A percentile compares a stretch with the other conserved stretches of the same genome.
phyloP scores from a whole-genome alignment of 2,329 filamentous ascomycete genomes.

The Aphanocladium album region DNA sequence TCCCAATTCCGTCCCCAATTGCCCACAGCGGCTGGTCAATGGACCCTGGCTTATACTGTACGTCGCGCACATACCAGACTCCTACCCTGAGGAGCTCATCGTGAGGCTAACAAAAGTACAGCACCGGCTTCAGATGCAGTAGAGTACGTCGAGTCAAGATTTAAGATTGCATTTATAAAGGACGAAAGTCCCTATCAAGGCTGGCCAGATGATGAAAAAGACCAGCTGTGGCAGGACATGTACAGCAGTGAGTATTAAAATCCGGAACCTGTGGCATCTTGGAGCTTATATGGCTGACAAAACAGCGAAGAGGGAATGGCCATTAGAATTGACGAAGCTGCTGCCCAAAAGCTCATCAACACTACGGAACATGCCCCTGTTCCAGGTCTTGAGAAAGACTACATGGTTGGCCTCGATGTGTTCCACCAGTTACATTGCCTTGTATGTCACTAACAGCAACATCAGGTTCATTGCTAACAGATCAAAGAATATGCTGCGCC shows the following conservation, averaged over 20 bases:
- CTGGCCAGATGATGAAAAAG: constrained; percentile 10
- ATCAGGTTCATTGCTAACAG: neutral
- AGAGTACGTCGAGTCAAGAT: neutral
- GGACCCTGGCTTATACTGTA: neutral
- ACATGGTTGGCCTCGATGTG: constrained; percentile 12
- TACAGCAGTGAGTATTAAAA: constrained; percentile 6
- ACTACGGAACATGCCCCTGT: constrained; percentile 1
- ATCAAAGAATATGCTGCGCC: constrained; percentile 11
- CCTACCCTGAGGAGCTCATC: neutral
- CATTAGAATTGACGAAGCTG: neutral
- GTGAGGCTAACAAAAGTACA: neutral
- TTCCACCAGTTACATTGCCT: constrained; percentile 15
- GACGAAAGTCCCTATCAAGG: constrained; percentile 12
- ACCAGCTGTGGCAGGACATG: constrained; percentile 11
- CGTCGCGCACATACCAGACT: neutral
- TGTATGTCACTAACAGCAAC: neutral
- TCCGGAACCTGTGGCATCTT: no score
- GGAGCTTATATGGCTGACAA: no score
- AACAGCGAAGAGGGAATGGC: neutral
- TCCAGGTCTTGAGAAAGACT: constrained; percentile 3
- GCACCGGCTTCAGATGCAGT: neutral
- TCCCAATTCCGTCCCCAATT: neutral
- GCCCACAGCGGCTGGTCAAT: neutral
- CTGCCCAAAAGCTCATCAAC: neutral
- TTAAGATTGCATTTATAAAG: neutral